A percentile compares a stretch with the other conserved stretches of the same genome.
Evolutionary conservation across 1,139 yeast genomes (phyloP).

Genomic region (Suhomyces anneliseae): DNA sequence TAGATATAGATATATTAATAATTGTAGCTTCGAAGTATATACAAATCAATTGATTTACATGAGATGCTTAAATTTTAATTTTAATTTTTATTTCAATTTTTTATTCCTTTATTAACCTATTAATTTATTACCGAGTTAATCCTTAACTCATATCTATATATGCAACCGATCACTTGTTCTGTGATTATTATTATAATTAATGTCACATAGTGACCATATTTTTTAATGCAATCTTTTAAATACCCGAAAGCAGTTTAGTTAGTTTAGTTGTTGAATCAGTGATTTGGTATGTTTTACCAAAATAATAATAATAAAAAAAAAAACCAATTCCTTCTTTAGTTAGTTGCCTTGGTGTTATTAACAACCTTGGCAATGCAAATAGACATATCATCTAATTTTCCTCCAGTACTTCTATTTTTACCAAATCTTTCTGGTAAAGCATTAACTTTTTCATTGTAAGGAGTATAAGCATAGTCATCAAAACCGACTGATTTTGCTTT

Average conservation of each 20-base stretch:
- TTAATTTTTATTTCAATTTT: not conserved
- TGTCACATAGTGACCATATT: not conserved
- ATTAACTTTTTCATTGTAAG: conserved; percentile 54
- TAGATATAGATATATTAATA: not conserved
- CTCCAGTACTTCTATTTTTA: conserved; percentile 45
- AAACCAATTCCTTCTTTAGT: too few species aligned
- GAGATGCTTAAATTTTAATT: not conserved
- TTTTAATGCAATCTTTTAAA: not conserved
- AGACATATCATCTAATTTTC: conserved; percentile 58
- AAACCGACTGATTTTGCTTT: conserved; percentile 53
- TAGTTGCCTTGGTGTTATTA: conserved; percentile 14
- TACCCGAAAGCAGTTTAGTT: too few species aligned
- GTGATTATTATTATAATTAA: too few species aligned
- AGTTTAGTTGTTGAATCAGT: not conserved
- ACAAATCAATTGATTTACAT: not conserved
- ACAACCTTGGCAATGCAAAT: conserved; percentile 50
- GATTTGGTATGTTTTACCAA: too few species aligned
- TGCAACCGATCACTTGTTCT: not conserved
- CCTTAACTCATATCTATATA: not conserved
- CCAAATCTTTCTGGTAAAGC: conserved; percentile 38
- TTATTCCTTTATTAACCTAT: not conserved
- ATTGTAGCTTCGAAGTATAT: not conserved
- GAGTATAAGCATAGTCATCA: conserved; percentile 56
- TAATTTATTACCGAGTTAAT: not conserved
- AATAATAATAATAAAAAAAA: too few species aligned